Conservation (phyloP, 2,329 filamentous ascomycete genomes). For the Pseudogymnoascus sp. region DNA sequence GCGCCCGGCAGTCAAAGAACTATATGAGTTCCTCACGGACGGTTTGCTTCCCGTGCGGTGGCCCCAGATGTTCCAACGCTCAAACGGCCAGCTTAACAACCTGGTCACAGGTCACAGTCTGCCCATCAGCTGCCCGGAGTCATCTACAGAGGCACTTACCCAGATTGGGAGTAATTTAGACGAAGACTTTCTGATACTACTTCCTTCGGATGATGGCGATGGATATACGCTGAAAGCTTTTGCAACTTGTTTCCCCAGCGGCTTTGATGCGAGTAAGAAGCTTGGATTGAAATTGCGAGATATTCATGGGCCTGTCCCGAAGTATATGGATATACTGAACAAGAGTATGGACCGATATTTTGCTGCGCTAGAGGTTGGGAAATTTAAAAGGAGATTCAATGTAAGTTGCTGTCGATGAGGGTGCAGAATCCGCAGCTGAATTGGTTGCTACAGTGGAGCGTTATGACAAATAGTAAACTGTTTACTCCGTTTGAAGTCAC, state of each 20-base stretch:
- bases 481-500: constrained; percentile 33
- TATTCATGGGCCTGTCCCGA: constrained; percentile 53
- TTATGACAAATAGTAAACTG: constrained; percentile 33
- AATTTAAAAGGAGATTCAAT: constrained; percentile 49
- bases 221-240: constrained; percentile 50
- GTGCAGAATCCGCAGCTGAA: background rate
- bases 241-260: constrained; percentile 48
- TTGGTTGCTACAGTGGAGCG: constrained; percentile 26
- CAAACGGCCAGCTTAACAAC: constrained; percentile 31
- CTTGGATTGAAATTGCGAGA: constrained; percentile 43
- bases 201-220: constrained; percentile 34
- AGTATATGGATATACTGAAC: constrained; percentile 49
- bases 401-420: constrained; percentile 15
- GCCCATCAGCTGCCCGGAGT: constrained; percentile 30
- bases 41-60: constrained; percentile 51
- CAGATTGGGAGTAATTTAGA: constrained; percentile 47
- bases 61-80: constrained; percentile 43
- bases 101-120: constrained; percentile 37
- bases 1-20: constrained; percentile 43
- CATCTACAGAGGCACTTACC: constrained; percentile 36
- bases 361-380: constrained; percentile 43
- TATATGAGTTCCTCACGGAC: constrained; percentile 47
- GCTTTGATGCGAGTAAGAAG: constrained; percentile 51
- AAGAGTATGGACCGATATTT: constrained; percentile 58
- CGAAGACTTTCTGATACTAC: constrained; percentile 52